Percentiles rank a stretch among this genome's conserved stretches.
Evolutionary conservation across 495 filamentous ascomycete genomes (phyloP).

Genomic region (Talaromyces ruber): DNA sequence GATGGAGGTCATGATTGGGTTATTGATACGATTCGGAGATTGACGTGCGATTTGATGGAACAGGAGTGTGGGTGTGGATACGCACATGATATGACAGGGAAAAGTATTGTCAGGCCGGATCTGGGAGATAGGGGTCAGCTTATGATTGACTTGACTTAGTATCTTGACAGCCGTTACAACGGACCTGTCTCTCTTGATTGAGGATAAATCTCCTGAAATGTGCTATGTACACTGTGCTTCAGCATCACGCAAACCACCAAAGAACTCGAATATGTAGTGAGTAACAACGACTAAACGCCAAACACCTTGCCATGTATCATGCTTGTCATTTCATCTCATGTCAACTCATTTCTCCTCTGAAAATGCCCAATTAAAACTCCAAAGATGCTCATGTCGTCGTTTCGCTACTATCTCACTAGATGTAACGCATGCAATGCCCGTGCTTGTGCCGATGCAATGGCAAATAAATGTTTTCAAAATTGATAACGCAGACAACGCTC

Average conservation of each 20-base stretch:
- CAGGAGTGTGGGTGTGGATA: background rate
- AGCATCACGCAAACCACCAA: background rate
- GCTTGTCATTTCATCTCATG: background rate
- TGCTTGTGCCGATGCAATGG: background rate
- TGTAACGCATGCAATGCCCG: slow-evolving; percentile 1
- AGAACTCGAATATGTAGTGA: background rate
- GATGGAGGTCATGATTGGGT: slow-evolving; percentile 23
- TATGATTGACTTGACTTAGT: slow-evolving; percentile 17
- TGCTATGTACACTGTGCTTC: background rate
- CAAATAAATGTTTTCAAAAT: background rate
- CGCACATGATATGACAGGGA: background rate
- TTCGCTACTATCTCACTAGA: background rate
- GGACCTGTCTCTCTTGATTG: background rate
- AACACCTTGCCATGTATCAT: slow-evolving; percentile 7
- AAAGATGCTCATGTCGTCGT: slow-evolving; percentile 2
- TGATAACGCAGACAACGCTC: background rate
- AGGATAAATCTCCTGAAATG: background rate
- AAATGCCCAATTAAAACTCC: slow-evolving; percentile 6
- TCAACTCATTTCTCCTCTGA: background rate
- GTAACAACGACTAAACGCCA: slow-evolving; percentile 2
- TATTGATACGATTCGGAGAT: slow-evolving; percentile 9
- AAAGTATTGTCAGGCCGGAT: background rate
- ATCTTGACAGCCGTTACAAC: background rate
- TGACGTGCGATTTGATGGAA: slow-evolving; percentile 18
- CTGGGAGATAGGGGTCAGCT: slow-evolving; percentile 19